phyloP scores from a whole-genome alignment of 441 rosid genomes.

The Populus hybrid region DNA sequence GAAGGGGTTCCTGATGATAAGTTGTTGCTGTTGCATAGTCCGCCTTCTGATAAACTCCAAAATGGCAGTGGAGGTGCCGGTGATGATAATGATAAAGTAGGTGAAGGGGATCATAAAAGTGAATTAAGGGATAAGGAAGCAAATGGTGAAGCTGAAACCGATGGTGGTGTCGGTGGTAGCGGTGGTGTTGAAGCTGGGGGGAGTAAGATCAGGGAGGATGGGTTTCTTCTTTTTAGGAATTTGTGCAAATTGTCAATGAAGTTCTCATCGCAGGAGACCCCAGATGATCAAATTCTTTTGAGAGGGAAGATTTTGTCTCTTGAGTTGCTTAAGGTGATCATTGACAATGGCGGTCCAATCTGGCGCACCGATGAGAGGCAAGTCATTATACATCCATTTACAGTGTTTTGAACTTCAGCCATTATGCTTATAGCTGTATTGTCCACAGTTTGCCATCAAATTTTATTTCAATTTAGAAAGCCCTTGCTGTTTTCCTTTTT shows the following conservation, averaged over 20 bases:
- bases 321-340: slow-evolving; percentile 81
- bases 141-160: slow-evolving; percentile 8
- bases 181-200: slow-evolving; percentile 25
- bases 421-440: neutral
- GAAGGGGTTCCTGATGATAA: slow-evolving; percentile 53
- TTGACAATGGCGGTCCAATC: slow-evolving; percentile 76
- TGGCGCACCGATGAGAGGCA: slow-evolving; percentile 88
- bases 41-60: slow-evolving; percentile 17
- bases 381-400: slow-evolving; percentile 22
- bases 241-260: slow-evolving; percentile 92
- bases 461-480: neutral
- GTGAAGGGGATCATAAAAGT: neutral
- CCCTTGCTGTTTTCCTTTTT: neutral
- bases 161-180: slow-evolving; percentile 14
- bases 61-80: slow-evolving; percentile 19
- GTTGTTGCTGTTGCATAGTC: slow-evolving; percentile 16
- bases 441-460: neutral
- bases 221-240: slow-evolving; percentile 76
- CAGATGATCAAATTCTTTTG: slow-evolving; percentile 89
- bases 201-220: slow-evolving; percentile 87
- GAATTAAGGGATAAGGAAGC: neutral
- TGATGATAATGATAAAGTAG: neutral
- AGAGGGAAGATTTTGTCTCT: slow-evolving; percentile 89
- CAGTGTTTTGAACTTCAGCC: neutral
- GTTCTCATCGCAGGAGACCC: slow-evolving; percentile 80